phyloP scores from a whole-genome alignment of 2,329 filamentous ascomycete genomes.

The Colletotrichum agaves region DNA sequence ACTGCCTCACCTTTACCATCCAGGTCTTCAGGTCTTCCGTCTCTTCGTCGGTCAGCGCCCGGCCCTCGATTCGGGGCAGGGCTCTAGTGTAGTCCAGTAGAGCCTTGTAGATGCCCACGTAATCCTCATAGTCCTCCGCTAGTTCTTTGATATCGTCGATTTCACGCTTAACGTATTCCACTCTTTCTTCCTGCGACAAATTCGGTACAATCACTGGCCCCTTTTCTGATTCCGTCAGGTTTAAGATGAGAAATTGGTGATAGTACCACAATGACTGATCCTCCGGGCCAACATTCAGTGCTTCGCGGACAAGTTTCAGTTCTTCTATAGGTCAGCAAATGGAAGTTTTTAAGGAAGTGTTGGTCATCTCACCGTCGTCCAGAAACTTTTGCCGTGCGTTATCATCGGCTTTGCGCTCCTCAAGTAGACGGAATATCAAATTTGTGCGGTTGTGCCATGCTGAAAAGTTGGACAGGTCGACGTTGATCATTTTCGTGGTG shows the following conservation, averaged over 20 bases:
- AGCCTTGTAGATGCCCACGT: conserved; percentile 90
- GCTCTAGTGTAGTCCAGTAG: conserved; percentile 78
- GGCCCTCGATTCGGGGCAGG: conserved; percentile 64
- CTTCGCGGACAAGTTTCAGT: conserved; percentile 78
- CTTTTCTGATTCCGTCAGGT: conserved; percentile 63
- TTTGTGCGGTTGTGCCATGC: conserved; percentile 94
- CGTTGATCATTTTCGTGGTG: conserved; percentile 86
- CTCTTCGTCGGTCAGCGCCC: conserved; percentile 52
- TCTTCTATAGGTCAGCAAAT: conserved; percentile 58
- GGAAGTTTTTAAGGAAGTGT: no score
- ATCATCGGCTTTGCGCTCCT: conserved; percentile 74
- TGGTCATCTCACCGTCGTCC: conserved; percentile 66
- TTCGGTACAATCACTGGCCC: conserved; percentile 71
- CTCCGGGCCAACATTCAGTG: conserved; percentile 88
- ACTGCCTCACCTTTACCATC: conserved; percentile 72
- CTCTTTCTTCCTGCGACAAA: conserved; percentile 69
- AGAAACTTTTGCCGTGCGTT: conserved; percentile 74
- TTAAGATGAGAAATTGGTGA: conserved; percentile 85
- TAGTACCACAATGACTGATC: conserved; percentile 99
- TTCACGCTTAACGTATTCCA: conserved; percentile 74
- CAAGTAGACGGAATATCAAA: conserved; percentile 80
- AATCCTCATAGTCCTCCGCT: conserved; percentile 65
- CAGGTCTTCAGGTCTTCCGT: conserved; percentile 61
- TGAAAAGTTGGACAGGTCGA: conserved; percentile 94
- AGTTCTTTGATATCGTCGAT: conserved; percentile 78